Evolutionary conservation across 2,329 filamentous ascomycete genomes (phyloP), one percentile per base, ranked within the genome.

Genomic region (Neonectria magnoliae): DNA sequence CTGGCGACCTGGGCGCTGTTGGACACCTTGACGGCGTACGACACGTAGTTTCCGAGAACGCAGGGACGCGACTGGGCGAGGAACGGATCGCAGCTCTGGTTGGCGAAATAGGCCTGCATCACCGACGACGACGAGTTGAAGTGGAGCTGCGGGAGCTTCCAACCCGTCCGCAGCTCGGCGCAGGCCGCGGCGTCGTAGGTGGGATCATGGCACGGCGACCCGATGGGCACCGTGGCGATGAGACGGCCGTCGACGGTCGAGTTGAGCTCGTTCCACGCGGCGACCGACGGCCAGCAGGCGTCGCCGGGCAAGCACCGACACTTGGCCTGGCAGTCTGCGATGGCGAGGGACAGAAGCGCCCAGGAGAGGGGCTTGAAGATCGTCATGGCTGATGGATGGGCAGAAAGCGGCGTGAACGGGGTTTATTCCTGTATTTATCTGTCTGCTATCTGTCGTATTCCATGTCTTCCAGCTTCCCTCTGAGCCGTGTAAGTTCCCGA

Each of bases 281-380:
- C 54, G 2, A 63, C 27, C 0, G 78, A 77, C 0, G 87, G 87
- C 87, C 87, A 89, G 71, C 82, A 85, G 0, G 70, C 33, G 55
- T 88, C 85, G 16, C 81, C 81, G 1, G 86, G 85, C 36, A 84
- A 81, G 74, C 81, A 86, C 18, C 81, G 79, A 73, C 84, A 87
- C 38, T 67, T 71, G 48, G 31, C 67, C 51, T 36, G 29, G 57
- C 59, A 58, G 29, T 57, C 52, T 29, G 62, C 42, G 22, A 59
- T n/a, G 33, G 61, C 59, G 22, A 73, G 36, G 56, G 71, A 57
- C 51, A 71, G 20, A 41, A 69, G 31, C 36, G 64, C 62, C 59
- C 44, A 53, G 14, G 55, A 47, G 9, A 69, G 10, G 13, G 63
- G 60, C 13, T 42, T 50, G 4, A 56, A 45, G 57, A 68, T 45